Base-by-base conservation (phyloP, 345 rosid species). In the Acer saccharum region DNA sequence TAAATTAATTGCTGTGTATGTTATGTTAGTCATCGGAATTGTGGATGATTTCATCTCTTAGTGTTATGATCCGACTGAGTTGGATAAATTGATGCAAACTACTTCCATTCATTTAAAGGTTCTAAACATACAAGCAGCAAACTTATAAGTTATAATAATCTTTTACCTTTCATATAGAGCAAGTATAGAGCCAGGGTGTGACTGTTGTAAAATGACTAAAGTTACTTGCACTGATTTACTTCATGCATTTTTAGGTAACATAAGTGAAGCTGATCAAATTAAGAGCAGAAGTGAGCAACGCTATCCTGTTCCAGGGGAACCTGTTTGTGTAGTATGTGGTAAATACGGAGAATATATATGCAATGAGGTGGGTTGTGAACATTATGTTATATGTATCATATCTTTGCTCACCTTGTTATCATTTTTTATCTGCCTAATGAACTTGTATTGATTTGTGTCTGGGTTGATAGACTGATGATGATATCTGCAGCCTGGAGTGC, bases 341-440 rank as follows among this genome's bases (percentile, higher is more conserved):
- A 90, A 81, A 84, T 92, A 86, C 21, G 96, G 96, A 69, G 94
- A 92, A 84, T 92, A 92, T 58, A 90, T 92, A 61, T 90, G 96
- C 61, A 72, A 92, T 78, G 88, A 88, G 91, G 96, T 89, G 77
- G 72, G 79, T 61, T 32, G 21, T n/a, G 60, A 54, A n/a, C 68
- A 43, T 21, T 29, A 61, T 39, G 29, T 73, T 69, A 75, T n/a
- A 54, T 25, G 9, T 66, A 41, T 79, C 52, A 65, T 17, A 70
- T 21, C 8, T 72, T 76, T 52, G 58, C 60, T 69, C 29, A 27
- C 69, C 13, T 65, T 48, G 43, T 20, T 50, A 20, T 41, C 43
- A 35, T n/a, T 74, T 79, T 75, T 46, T 61, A 21, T 77, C 10
- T 62, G 60, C 63, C 25, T 20, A 20, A 11, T 79, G 39, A 63